phyloP scores from a whole-genome alignment of 805 yeast species.

The Kodamaea jinghongensis region DNA sequence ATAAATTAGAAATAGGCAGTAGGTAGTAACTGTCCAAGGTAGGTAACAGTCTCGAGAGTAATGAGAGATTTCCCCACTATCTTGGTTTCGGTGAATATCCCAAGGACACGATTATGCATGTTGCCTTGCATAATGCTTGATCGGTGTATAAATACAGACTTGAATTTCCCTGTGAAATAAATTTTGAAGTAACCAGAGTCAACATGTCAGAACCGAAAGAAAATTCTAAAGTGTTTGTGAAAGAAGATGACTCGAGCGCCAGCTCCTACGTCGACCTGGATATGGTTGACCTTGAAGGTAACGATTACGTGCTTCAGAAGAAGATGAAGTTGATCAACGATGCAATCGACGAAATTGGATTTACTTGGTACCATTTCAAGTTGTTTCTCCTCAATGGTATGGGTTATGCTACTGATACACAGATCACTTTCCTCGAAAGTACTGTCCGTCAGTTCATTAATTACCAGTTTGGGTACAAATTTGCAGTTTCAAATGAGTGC shows the following conservation, averaged over 20 bases:
- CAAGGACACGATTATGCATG: no score
- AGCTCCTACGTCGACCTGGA: constrained; percentile 10
- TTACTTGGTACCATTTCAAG: constrained; percentile 47
- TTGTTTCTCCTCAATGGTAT: constrained; percentile 34
- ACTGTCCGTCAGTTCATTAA: constrained; percentile 46
- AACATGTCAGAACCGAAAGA: no score
- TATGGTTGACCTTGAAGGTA: constrained; percentile 14
- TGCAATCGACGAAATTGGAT: constrained; percentile 38
- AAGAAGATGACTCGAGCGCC: constrained; percentile 7
- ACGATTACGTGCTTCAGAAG: constrained; percentile 16
- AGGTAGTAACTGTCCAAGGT: no score
- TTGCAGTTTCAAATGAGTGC: constrained; percentile 37
- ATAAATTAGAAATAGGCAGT: no score
- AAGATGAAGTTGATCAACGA: constrained; percentile 29
- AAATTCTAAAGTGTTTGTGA: no score
- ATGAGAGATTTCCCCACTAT: no score
- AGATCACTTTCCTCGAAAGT: constrained; percentile 46
- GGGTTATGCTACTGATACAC: constrained; percentile 45
- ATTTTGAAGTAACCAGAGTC: no score
- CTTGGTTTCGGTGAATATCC: no score
- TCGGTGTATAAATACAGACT: no score
- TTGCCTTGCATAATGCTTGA: no score
- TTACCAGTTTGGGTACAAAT: constrained; percentile 45
- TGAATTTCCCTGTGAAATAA: no score
- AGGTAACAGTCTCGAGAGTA: no score